Evolutionary conservation across 768 basidiomycete species (phyloP).

Genomic region (Rhizopogon roseolus): DNA sequence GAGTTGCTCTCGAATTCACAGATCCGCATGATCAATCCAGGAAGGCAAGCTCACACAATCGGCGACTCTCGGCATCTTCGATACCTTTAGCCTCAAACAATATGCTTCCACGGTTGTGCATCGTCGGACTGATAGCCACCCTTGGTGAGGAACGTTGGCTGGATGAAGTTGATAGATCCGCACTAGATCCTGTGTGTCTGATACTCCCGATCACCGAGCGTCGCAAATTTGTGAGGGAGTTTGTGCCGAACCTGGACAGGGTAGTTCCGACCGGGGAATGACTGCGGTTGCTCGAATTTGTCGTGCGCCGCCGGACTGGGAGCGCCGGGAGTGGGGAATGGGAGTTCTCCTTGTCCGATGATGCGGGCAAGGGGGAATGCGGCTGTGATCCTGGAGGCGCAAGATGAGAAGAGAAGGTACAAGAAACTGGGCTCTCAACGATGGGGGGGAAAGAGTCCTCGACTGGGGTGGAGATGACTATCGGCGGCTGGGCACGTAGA

Average conservation of each 20-base stretch:
- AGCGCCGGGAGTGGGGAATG: background rate
- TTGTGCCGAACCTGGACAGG: conserved; percentile 26
- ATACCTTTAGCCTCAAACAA: conserved; percentile 47
- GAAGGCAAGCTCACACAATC: conserved; percentile 72
- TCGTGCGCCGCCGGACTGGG: conserved; percentile 13
- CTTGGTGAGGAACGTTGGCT: conserved; percentile 25
- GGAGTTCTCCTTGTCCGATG: conserved; percentile 12
- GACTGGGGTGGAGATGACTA: conserved; percentile 16
- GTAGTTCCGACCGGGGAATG: background rate
- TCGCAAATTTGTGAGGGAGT: conserved; percentile 40
- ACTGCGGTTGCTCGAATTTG: conserved; percentile 11
- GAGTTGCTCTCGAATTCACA: background rate
- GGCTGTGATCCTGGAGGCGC: conserved; percentile 11
- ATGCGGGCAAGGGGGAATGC: conserved; percentile 5
- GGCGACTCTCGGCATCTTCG: conserved; percentile 62
- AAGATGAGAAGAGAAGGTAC: conserved; percentile 16
- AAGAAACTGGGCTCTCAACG: conserved; percentile 22
- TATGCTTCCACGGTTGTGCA: conserved; percentile 58
- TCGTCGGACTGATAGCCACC: conserved; percentile 48
- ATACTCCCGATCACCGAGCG: conserved; percentile 38
- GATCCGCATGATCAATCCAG: conserved; percentile 27
- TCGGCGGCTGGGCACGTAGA: background rate
- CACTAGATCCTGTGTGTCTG: conserved; percentile 13
- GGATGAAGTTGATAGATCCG: conserved; percentile 35
- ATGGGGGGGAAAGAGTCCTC: conserved; percentile 6